Percentiles rank a stretch among this genome's conserved stretches.
Conservation (phyloP, 306 rosid genomes). For the Citrullus colocynthis region DNA sequence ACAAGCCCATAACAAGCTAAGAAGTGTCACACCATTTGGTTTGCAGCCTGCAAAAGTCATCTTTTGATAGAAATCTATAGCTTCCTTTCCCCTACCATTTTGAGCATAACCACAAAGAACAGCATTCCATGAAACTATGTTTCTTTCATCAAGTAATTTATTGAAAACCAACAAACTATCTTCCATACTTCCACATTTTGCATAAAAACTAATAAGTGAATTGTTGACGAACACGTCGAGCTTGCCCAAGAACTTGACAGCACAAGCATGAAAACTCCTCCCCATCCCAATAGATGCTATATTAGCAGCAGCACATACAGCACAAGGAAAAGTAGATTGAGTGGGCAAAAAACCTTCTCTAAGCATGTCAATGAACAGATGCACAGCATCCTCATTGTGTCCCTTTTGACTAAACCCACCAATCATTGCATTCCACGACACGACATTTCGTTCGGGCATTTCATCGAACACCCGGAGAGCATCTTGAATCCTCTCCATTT, state of each 20-base stretch:
- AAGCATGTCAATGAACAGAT: constrained; percentile 51
- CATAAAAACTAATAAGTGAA: constrained; percentile 62
- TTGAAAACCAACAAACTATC: constrained; percentile 50
- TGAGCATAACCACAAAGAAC: constrained; percentile 83
- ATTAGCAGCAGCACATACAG: constrained; percentile 55
- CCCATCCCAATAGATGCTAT: constrained; percentile 71
- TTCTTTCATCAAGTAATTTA: constrained; percentile 29
- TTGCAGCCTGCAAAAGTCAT: constrained; percentile 35
- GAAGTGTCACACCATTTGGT: constrained; percentile 53
- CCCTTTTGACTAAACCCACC: constrained; percentile 83
- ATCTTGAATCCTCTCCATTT: constrained; percentile 39
- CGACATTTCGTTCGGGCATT: constrained; percentile 67
- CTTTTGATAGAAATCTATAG: constrained; percentile 47
- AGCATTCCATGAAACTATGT: constrained; percentile 80
- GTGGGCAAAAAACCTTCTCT: constrained; percentile 52
- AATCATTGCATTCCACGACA: constrained; percentile 84
- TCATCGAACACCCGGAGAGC: constrained; percentile 42
- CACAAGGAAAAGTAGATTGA: constrained; percentile 75
- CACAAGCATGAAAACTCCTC: constrained; percentile 66
- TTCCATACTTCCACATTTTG: constrained; percentile 83
- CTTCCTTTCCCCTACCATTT: constrained; percentile 70
- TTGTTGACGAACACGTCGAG: constrained; percentile 52
- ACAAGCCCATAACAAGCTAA: constrained; percentile 85
- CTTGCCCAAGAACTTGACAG: constrained; percentile 63
- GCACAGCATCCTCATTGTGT: constrained; percentile 65